Percentiles rank a stretch among this genome's conserved stretches.
These are phyloP conservation scores for Pseudogymnoascus sp. DNA, from an alignment of 2,329 filamentous ascomycete species.

Conservation along the genomic window DNA sequence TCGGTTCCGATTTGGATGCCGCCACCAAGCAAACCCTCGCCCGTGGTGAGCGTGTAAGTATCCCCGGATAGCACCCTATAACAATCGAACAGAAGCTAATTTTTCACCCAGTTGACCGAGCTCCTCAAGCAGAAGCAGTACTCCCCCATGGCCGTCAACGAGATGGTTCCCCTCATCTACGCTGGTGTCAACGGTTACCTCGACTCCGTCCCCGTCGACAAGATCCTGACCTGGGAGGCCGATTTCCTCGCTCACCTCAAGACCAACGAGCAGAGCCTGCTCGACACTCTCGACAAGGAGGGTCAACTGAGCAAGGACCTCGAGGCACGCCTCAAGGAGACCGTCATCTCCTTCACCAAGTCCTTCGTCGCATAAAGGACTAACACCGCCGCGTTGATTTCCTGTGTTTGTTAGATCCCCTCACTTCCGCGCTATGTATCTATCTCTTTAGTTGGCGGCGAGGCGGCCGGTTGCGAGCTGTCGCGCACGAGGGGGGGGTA, in stretches of 20 bases:
- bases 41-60: constrained; percentile 92
- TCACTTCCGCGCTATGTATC: constrained; percentile 8
- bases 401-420: constrained; percentile 7
- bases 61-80: constrained; percentile 17
- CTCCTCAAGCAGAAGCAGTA: constrained; percentile 99
- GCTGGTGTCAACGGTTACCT: constrained; percentile 98
- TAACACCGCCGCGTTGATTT: constrained; percentile 10
- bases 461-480: constrained; percentile 6
- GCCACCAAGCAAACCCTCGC: constrained; percentile 96
- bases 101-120: constrained; percentile 62
- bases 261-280: constrained; percentile 77
- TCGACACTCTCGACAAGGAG: constrained; percentile 88
- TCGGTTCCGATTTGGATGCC: constrained; percentile 98
- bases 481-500: constrained; percentile 7
- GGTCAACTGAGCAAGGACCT: constrained; percentile 91
- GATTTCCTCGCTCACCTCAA: constrained; percentile 91
- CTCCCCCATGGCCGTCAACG: constrained; percentile 94
- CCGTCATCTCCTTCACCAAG: constrained; percentile 80
- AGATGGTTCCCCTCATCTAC: constrained; percentile 99
- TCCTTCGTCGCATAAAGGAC: constrained; percentile 53
- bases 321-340: constrained; percentile 72
- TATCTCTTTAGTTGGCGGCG: constrained; percentile 8
- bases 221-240: constrained; percentile 87
- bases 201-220: constrained; percentile 78
- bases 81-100: constrained; percentile 12